A percentile compares a stretch with the other conserved stretches of the same genome.
Conservation (phyloP, 1,284 basidiomycete species). For the Microbotryum silenes-acaulis region DNA sequence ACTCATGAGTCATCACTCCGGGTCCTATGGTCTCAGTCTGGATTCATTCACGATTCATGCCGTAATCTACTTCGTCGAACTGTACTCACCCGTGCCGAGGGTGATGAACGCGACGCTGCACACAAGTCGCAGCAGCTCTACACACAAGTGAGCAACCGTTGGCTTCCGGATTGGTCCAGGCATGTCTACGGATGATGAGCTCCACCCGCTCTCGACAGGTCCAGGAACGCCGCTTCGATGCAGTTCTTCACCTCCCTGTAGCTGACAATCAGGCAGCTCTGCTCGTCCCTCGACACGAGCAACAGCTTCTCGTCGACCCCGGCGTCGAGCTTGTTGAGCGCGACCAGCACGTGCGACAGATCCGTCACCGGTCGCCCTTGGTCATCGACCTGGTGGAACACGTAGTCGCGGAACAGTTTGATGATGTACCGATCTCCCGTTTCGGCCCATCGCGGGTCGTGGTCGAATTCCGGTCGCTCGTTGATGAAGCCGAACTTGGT, state of each 20-base stretch:
- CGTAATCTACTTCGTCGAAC: too few species aligned
- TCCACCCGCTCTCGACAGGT: slow-evolving; percentile 9
- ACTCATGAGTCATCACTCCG: too few species aligned
- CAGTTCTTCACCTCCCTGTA: slow-evolving; percentile 80
- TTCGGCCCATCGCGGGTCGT: slow-evolving; percentile 93
- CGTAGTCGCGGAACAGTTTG: slow-evolving; percentile 96
- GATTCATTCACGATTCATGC: too few species aligned
- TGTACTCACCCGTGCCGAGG: too few species aligned
- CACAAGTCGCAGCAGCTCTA: too few species aligned
- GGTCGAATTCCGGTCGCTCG: slow-evolving; percentile 95
- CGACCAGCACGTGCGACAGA: slow-evolving; percentile 78
- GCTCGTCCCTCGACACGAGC: slow-evolving; percentile 88
- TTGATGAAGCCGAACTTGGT: slow-evolving; percentile 98
- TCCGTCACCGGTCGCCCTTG: slow-evolving; percentile 83
- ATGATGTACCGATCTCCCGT: slow-evolving; percentile 96
- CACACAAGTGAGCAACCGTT: too few species aligned
- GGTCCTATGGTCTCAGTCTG: too few species aligned
- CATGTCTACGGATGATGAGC: too few species aligned
- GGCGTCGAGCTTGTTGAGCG: slow-evolving; percentile 89
- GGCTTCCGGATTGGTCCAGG: too few species aligned
- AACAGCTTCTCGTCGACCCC: slow-evolving; percentile 89
- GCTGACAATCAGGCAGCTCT: slow-evolving; percentile 90
- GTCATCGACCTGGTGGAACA: slow-evolving; percentile 95
- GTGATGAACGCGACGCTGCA: too few species aligned
- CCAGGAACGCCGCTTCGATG: slow-evolving; percentile 64